Conservation (phyloP, 331 rosid species). For the Ulmus americana region DNA sequence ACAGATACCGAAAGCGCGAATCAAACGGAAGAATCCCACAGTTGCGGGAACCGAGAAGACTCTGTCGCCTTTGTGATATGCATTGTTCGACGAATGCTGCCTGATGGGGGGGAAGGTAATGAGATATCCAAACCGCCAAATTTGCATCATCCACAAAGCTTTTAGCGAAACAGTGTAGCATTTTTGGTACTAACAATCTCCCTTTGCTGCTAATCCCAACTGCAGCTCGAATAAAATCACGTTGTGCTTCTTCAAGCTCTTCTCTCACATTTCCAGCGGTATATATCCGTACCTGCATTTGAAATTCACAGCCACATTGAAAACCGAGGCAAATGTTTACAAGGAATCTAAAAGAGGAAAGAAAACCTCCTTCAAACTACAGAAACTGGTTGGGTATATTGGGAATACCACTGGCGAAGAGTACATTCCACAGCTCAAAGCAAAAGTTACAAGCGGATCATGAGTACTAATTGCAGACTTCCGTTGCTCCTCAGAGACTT, state of each 20-base stretch:
- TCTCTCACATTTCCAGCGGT: constrained; percentile 45
- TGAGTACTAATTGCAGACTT: constrained; percentile 38
- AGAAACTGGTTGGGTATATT: background rate
- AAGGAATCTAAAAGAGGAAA: background rate
- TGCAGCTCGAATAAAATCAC: constrained; percentile 56
- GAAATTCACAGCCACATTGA: constrained; percentile 9
- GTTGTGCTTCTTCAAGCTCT: constrained; percentile 64
- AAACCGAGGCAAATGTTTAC: background rate
- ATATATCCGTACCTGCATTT: constrained; percentile 50
- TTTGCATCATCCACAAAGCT: constrained; percentile 51
- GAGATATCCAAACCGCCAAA: constrained; percentile 70
- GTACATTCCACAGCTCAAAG: constrained; percentile 63
- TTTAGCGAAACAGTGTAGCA: constrained; percentile 66
- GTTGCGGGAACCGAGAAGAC: constrained; percentile 56
- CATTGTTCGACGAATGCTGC: constrained; percentile 63
- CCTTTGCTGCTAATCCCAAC: constrained; percentile 69
- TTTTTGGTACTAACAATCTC: constrained; percentile 59
- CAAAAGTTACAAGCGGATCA: constrained; percentile 52
- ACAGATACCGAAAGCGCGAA: constrained; percentile 62
- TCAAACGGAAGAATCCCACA: constrained; percentile 66
- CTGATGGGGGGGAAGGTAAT: constrained; percentile 59
- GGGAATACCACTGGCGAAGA: constrained; percentile 68
- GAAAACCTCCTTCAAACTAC: background rate
- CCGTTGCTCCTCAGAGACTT: constrained; percentile 58
- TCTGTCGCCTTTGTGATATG: constrained; percentile 56